These are phyloP conservation scores for Papiliotrema laurentii DNA, from an alignment of 1,284 basidiomycete species.

Conservation along the genomic window DNA sequence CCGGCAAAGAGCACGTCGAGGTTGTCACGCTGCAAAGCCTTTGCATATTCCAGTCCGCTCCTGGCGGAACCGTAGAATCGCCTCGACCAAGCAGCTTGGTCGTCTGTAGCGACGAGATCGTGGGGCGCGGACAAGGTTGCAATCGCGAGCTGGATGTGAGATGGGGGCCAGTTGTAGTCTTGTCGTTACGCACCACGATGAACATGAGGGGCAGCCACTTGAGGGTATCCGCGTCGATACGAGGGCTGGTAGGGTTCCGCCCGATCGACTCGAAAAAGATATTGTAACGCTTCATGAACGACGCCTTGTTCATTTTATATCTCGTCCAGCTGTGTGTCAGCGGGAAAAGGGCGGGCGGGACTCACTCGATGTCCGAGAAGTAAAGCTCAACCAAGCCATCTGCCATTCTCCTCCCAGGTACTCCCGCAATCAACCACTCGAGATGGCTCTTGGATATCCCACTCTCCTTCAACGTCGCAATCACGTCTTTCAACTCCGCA, in stretches of 20 bases:
- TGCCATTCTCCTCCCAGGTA: slow-evolving; percentile 45
- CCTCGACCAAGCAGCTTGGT: slow-evolving; percentile 44
- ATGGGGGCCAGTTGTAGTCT: not conserved
- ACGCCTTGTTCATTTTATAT: slow-evolving; percentile 48
- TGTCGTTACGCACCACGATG: slow-evolving; percentile 42
- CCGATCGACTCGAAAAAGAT: slow-evolving; percentile 47
- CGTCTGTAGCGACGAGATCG: slow-evolving; percentile 43
- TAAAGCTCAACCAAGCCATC: slow-evolving; percentile 48
- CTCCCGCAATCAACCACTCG: slow-evolving; percentile 46
- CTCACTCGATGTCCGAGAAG: slow-evolving; percentile 42
- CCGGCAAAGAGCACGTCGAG: slow-evolving; percentile 49
- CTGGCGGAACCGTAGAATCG: slow-evolving; percentile 47
- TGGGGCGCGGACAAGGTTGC: slow-evolving; percentile 46
- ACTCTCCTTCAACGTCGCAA: slow-evolving; percentile 46
- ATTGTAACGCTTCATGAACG: slow-evolving; percentile 43
- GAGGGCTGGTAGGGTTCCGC: slow-evolving; percentile 41
- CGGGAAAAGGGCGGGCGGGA: not conserved
- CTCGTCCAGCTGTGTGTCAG: slow-evolving; percentile 44
- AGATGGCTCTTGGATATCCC: slow-evolving; percentile 46
- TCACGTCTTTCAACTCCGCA: slow-evolving; percentile 40
- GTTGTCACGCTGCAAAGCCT: slow-evolving; percentile 49
- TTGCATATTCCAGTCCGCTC: slow-evolving; percentile 48
- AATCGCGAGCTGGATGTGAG: slow-evolving; percentile 43
- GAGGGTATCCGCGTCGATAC: slow-evolving; percentile 45
- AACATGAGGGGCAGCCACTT: slow-evolving; percentile 50